Conservation (phyloP, 106 monocot species). For the Alisma plantagoaquatica region DNA sequence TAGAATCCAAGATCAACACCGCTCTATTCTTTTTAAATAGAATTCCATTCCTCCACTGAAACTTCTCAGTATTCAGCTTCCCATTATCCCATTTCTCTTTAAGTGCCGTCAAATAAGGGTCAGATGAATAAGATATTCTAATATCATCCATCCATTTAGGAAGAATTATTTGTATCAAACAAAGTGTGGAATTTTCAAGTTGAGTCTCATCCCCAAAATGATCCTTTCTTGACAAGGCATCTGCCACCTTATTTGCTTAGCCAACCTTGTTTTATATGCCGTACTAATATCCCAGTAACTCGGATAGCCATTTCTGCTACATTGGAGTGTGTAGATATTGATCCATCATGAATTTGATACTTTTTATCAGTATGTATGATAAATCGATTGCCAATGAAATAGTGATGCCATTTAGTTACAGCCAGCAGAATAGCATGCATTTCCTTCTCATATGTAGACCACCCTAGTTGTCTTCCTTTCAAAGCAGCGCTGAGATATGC, state of each 20-base stretch:
- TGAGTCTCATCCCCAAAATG: too few species aligned
- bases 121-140: too few species aligned
- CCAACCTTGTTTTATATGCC: not conserved
- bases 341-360: not conserved
- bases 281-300: not conserved
- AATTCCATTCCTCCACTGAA: not conserved
- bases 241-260: not conserved
- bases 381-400: not conserved
- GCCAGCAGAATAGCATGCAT: not conserved
- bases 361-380: not conserved
- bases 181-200: too few species aligned
- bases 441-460: constrained; percentile 5
- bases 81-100: too few species aligned
- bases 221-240: not conserved
- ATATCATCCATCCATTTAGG: not conserved
- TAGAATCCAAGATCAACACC: too few species aligned
- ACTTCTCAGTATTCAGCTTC: too few species aligned
- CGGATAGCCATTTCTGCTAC: not conserved
- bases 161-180: not conserved
- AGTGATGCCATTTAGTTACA: constrained; percentile 6
- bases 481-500: constrained; percentile 2
- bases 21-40: not conserved
- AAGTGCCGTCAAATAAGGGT: too few species aligned
- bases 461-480: too few species aligned
- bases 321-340: not conserved